Evolutionary conservation across 305 asterid genomes (phyloP).

Genomic region (Rubia tinctorum): DNA sequence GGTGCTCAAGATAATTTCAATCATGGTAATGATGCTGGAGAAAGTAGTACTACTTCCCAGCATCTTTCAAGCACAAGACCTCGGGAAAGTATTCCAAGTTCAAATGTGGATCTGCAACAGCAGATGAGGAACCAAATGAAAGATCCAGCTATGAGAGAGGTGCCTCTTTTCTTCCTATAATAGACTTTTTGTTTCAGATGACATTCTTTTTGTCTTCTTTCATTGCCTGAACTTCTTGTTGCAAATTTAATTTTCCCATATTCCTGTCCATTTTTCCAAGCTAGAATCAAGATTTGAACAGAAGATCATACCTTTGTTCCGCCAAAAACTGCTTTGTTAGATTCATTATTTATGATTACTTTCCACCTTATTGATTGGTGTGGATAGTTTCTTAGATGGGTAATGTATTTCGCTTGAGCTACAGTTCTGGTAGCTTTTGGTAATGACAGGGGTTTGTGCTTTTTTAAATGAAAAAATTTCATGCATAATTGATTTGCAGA

Average conservation of each 20-base stretch:
- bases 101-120: slow-evolving; percentile 73
- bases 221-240: neutral
- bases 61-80: slow-evolving; percentile 29
- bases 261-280: neutral
- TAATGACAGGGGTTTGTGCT: neutral
- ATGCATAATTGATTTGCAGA: slow-evolving; percentile 45
- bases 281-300: neutral
- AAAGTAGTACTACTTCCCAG: slow-evolving; percentile 52
- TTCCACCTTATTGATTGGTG: neutral
- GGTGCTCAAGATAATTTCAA: slow-evolving; percentile 29
- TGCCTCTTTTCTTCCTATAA: slow-evolving; percentile 22
- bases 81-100: slow-evolving; percentile 46
- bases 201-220: neutral
- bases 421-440: neutral
- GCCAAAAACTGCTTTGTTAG: neutral
- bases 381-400: neutral
- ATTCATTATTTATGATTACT: neutral
- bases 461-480: slow-evolving; percentile 8
- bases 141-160: slow-evolving; percentile 98
- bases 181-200: neutral
- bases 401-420: neutral
- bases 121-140: slow-evolving; percentile 94
- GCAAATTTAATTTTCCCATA: neutral
- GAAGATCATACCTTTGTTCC: neutral
- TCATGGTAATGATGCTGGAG: slow-evolving; percentile 35